phyloP scores from a whole-genome alignment of 2,329 filamentous ascomycete species.

The Stachybotrys chartarum region DNA sequence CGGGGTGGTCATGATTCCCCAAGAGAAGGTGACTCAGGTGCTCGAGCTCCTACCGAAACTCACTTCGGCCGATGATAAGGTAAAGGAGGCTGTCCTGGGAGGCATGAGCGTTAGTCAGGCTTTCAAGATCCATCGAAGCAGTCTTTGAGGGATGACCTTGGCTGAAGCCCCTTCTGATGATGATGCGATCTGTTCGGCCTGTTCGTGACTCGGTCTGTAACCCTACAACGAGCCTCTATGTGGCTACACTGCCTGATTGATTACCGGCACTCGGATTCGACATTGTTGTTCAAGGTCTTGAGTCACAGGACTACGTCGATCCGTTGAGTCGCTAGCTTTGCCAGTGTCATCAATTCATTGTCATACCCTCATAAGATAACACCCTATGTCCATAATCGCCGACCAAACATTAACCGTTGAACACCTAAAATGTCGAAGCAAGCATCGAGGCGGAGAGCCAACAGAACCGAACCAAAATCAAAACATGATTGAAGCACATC shows the following conservation, averaged over 20 bases:
- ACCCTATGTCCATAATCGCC: neutral
- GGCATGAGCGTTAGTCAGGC: conserved; percentile 59
- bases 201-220: neutral
- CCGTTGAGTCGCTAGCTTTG: neutral
- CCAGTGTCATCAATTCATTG: conserved; percentile 30
- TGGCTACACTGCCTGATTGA: too few relatives aligned
- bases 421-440: neutral
- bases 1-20: conserved; percentile 62
- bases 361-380: conserved; percentile 24
- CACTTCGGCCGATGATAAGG: conserved; percentile 46
- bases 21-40: conserved; percentile 50
- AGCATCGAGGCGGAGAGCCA: conserved; percentile 7
- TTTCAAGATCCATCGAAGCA: conserved; percentile 50
- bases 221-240: too few relatives aligned
- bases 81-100: conserved; percentile 56
- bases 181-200: neutral
- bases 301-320: neutral
- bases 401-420: neutral
- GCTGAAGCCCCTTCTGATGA: neutral
- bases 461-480: conserved; percentile 11
- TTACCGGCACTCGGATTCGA: neutral
- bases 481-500: conserved; percentile 1
- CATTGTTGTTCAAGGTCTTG: neutral
- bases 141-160: conserved; percentile 12
- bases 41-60: conserved; percentile 50